Percentiles rank a stretch among this genome's conserved stretches.
Conservation (phyloP, 345 rosid species). For the Nasturtium officinale region DNA sequence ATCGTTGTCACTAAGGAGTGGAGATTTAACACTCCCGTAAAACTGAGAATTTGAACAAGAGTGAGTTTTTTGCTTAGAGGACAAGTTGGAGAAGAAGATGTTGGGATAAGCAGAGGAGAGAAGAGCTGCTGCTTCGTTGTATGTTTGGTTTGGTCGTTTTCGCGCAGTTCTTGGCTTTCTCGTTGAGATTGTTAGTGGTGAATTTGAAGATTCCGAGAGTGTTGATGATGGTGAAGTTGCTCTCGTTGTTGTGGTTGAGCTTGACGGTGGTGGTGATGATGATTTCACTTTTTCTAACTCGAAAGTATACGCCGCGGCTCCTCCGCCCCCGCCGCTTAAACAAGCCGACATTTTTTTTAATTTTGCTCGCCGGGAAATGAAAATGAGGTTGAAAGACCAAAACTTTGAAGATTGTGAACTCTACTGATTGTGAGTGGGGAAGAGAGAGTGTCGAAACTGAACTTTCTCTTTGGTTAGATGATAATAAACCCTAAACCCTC, state of each 20-base stretch:
- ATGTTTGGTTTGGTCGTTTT: conserved; percentile 89
- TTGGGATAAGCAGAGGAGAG: conserved; percentile 88
- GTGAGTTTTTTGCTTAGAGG: conserved; percentile 26
- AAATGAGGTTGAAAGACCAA: background rate
- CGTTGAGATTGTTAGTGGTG: conserved; percentile 77
- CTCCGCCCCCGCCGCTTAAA: conserved; percentile 73
- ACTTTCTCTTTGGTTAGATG: conserved; percentile 19
- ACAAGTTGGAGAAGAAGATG: conserved; percentile 61
- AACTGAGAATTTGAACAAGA: conserved; percentile 40
- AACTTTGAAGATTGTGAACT: conserved; percentile 8
- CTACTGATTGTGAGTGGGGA: conserved; percentile 7
- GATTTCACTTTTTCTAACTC: conserved; percentile 78
- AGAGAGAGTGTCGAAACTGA: conserved; percentile 31
- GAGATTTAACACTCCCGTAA: conserved; percentile 43
- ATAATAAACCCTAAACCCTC: conserved; percentile 56
- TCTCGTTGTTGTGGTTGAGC: conserved; percentile 53
- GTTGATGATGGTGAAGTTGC: conserved; percentile 79
- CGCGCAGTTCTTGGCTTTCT: conserved; percentile 77
- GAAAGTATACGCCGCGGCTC: conserved; percentile 57
- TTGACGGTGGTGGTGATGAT: conserved; percentile 53
- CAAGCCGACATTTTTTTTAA: conserved; percentile 75
- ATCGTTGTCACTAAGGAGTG: conserved; percentile 44
- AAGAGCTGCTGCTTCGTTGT: conserved; percentile 93
- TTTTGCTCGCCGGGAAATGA: background rate
- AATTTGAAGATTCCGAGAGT: conserved; percentile 68